Percentiles rank a stretch among this genome's conserved stretches.
phyloP scores from a whole-genome alignment of 202 grass and related monocot genomes.

The Digitaria exilis region DNA sequence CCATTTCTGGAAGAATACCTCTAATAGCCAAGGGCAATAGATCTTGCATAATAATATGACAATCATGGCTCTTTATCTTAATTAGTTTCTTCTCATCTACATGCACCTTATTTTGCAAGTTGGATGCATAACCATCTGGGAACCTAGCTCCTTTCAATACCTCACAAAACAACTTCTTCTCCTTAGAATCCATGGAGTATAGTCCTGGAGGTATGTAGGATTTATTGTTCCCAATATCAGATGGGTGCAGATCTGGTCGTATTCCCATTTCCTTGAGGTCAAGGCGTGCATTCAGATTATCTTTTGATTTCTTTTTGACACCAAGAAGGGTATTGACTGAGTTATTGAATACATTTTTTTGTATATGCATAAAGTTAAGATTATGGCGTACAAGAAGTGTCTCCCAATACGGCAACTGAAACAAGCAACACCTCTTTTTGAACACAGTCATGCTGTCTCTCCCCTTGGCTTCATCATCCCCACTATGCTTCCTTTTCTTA shows the following conservation, averaged over 20 bases:
- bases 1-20: background rate
- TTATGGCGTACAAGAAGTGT: background rate
- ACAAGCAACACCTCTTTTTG: constrained; percentile 11
- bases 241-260: background rate
- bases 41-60: background rate
- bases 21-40: background rate
- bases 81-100: background rate
- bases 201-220: background rate
- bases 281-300: background rate
- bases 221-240: background rate
- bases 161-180: too few species aligned
- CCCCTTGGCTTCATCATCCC: background rate
- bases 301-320: background rate
- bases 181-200: background rate
- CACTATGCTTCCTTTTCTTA: background rate
- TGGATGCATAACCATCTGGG: background rate
- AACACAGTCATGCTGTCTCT: background rate
- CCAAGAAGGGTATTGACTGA: background rate
- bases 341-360: background rate
- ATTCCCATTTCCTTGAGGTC: background rate
- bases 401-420: constrained; percentile 8
- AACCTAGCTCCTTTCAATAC: background rate
- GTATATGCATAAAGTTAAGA: background rate
- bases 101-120: background rate
- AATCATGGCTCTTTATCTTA: background rate